Base-by-base conservation (phyloP, 495 filamentous ascomycete species). In the Neurospora tetrasperma region DNA sequence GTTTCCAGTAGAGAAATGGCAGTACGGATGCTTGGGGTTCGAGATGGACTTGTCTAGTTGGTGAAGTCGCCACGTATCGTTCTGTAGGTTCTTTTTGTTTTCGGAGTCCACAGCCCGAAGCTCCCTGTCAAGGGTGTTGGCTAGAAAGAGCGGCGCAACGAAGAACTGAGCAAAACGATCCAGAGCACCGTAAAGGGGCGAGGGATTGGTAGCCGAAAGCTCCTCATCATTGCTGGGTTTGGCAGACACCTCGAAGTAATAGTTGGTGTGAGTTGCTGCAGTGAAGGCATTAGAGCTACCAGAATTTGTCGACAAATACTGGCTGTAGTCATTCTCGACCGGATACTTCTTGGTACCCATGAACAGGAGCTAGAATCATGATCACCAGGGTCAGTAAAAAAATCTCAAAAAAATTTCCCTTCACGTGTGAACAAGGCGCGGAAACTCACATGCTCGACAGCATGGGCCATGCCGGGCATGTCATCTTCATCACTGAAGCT, bases 301-400 rank as follows among this genome's bases (percentile, higher is more conserved):
- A 9, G 93, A 97, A 80, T 97, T 90, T 41, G 91, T 86, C 46
- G 94, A 90, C 68, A 99, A 88, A 79, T 96, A 99, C 79, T 94
- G 90, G 75, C 93, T 93, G 84, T 99, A 99, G 73, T 89, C 96
- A 80, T 99, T 99, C 83, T 99, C 96, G 81, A 89, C 88, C 18
- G 96, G 96, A 79, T 96, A 98, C 90, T 99, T 99, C 82, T 97
- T 89, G 11, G 96, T 99, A 48, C 96, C 96, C 96, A 99, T 98
- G 84, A 99, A 99, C 10, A 98, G 84, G 77, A 98, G 84, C 88
- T 98, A 89, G 8, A 79, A 16, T 16, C 20, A 68, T 40, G 39
- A 40, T 10, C 14, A 71, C 42, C 44, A 48, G 70, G 76, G 70
- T 82, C 71, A 81, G 71, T 72, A 69, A 46, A 73, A 38, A 42